A percentile compares a stretch with the other conserved stretches of the same genome.
Evolutionary conservation across 2,329 filamentous ascomycete species (phyloP).

Genomic region (Aureobasidium pullulans): DNA sequence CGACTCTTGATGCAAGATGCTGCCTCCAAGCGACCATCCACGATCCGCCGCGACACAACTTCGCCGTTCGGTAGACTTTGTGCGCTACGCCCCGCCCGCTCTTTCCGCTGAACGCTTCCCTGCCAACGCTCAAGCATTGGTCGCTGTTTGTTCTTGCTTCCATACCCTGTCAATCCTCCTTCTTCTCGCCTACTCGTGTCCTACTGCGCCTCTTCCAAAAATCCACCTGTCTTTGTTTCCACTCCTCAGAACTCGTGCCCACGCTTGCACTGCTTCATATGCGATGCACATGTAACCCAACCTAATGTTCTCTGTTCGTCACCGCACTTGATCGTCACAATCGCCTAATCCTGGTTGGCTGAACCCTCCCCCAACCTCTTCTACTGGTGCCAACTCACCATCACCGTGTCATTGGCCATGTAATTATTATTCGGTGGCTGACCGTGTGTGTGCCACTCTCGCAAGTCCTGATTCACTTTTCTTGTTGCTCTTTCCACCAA

Average conservation of each 20-base stretch:
- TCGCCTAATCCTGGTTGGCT: not conserved
- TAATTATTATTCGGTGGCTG: not conserved
- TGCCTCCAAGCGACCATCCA: not conserved
- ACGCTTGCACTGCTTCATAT: not conserved
- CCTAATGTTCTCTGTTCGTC: conserved; percentile 6
- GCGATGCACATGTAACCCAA: conserved; percentile 7
- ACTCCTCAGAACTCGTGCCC: not conserved
- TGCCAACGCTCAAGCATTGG: conserved; percentile 1
- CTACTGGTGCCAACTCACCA: conserved; percentile 8
- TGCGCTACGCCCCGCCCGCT: not conserved
- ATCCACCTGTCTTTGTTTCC: not conserved
- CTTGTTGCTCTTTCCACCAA: conserved; percentile 3
- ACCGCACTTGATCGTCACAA: conserved; percentile 8
- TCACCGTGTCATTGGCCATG: not conserved
- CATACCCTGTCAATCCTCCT: not conserved
- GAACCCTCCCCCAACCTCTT: not conserved
- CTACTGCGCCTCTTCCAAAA: not conserved
- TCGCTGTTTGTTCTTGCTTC: not conserved
- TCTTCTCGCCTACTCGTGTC: not conserved
- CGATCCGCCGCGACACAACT: not conserved
- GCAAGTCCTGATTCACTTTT: not conserved
- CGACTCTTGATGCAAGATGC: not conserved
- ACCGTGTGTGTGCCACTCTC: not conserved
- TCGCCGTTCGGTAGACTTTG: not conserved
- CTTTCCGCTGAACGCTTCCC: not conserved